Evolutionary conservation across 805 yeast genomes (phyloP), one percentile per base, ranked within the genome.

Genomic region (Ogataea corticis): DNA sequence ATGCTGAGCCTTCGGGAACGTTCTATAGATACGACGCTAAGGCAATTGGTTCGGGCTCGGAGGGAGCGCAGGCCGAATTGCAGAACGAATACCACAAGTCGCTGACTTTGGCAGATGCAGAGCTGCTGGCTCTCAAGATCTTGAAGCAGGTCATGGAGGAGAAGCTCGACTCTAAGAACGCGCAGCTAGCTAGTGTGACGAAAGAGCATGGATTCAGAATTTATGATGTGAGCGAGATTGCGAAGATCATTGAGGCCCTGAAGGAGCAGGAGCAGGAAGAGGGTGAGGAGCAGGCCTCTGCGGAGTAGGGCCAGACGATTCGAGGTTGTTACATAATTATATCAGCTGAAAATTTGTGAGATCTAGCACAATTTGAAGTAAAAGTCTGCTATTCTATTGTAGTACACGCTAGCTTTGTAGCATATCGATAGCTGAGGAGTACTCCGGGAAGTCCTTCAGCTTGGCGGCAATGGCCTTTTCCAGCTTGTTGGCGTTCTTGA

Each of bases 1-100:
- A 94, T 66, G 96, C 98, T n/a, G 99, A 94, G 70, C 99, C 99
- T 32, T 87, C 96, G 12, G 99, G 99, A 48, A 94, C 99, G 1
- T 94, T 90, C 59, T 95, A 94, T 71, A 82, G 94, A 69, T 94
- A 94, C 65, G 97, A 94, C 61, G 99, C 99, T 23, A 95, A 94
- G 71, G 99, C 99, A 11, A 94, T 95, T 60, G 99, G 99, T 12
- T 87, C 97, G 1, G 99, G 99, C 16, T 87, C 96, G 13, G 99
- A 94, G 70, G 99, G 99, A 53, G 99, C 99, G 1, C 99, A 95
- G 70, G 85, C 97, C 2, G 99, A 94, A 68, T 76, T 94, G 62
- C 97, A 91, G 68, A 92, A 91, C 62, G 97, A 94, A 70, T 94
- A 94, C 71, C 98, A 92, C 70, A 85, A 85, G 55, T 87, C 96